Conservation (phyloP, 257 asterid genomes). For the Capsicum pubescens region DNA sequence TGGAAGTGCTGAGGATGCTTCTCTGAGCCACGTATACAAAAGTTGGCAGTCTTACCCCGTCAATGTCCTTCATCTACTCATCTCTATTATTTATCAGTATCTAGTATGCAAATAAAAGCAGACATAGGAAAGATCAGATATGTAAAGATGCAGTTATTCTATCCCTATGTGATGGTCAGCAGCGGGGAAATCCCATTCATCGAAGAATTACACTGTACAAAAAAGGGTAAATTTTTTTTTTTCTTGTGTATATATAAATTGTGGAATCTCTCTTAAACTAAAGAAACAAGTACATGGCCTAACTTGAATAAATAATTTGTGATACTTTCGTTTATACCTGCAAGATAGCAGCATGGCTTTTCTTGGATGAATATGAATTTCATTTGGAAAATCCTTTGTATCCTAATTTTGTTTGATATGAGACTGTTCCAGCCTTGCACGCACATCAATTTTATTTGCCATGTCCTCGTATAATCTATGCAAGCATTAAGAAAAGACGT, state of each 20-base stretch:
- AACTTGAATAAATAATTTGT: no score
- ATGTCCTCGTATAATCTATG: conserved; percentile 21
- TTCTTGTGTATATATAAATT: not conserved
- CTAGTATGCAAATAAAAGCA: no score
- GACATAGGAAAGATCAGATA: not conserved
- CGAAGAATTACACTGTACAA: not conserved
- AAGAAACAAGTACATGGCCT: not conserved
- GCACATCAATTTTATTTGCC: conserved; percentile 65
- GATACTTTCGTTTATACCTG: conserved; percentile 55
- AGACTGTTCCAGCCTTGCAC: conserved; percentile 44
- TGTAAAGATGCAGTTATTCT: not conserved
- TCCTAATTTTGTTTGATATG: conserved; percentile 41
- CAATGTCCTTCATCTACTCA: conserved; percentile 52
- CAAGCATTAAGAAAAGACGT: no score
- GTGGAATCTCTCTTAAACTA: not conserved
- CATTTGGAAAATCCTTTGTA: conserved; percentile 60
- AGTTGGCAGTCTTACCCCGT: conserved; percentile 63
- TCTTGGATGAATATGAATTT: conserved; percentile 57
- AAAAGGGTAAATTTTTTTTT: no score
- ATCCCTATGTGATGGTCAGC: not conserved
- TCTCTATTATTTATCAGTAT: conserved; percentile 63
- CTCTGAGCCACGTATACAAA: conserved; percentile 82
- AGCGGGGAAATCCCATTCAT: not conserved
- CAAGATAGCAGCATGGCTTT: conserved; percentile 72
- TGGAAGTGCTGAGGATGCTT: conserved; percentile 79